Evolutionary conservation across 805 yeast genomes (phyloP), one percentile per base, ranked within the genome.

Genomic region (Cephaloascus fragrans): DNA sequence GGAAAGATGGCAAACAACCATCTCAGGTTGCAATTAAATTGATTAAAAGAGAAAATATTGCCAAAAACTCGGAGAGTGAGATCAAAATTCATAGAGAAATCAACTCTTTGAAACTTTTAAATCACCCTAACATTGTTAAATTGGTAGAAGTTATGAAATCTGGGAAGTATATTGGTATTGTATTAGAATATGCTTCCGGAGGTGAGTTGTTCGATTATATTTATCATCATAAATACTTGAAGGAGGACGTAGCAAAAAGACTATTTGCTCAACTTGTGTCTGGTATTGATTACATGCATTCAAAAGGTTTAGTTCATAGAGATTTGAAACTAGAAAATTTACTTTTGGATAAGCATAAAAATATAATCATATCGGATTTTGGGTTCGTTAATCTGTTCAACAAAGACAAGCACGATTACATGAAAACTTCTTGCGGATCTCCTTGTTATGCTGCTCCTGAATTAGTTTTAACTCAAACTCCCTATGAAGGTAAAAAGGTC

Each of bases 381-480:
- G 97, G 97, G 0, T 93, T 93, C 61, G 98, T 94, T 29, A 93
- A 93, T 60, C 81, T 90, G 20, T 93, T 80, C 61, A 63, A 61
- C 36, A 60, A 62, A 28, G 71, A 69, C 17, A 72, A 61, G 40
- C 56, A 71, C 47, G 96, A 87, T 56, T 64, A 86, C 35, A 93
- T 90, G 97, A 80, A 80, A 55, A 90, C 97, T 1, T 77, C 89
- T 29, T 90, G 98, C 59, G 98, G 98, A 2, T 86, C 96, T 3
- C 98, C 98, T 1, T 90, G 98, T 58, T 90, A 90, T 59, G 98
- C 98, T 0, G 98, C 98, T 1, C 98, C 98, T 0, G 98, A 93
- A 56, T 64, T 93, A 41, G 98, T 93, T 3, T 81, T 88, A 23
- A 82, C 90, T 10, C 85, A 80, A 45, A 74, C 79, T 39, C 88